These are phyloP conservation scores for Cryptococcus sp. DNA, from an alignment of 1,284 basidiomycete species.

Conservation along the genomic window DNA sequence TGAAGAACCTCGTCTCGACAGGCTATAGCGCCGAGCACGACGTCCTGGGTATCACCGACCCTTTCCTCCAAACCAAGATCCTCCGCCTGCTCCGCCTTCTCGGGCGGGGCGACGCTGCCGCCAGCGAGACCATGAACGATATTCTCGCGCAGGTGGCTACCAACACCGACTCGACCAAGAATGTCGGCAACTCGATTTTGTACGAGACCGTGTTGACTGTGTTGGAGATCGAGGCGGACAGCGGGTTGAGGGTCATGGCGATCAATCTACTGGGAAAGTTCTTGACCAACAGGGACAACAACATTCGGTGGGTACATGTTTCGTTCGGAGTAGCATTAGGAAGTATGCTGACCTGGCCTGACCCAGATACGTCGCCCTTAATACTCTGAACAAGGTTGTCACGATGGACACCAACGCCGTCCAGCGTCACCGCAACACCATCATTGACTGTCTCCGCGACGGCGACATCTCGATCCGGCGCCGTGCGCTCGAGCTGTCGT, in stretches of 20 bases:
- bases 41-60: slow-evolving; percentile 98
- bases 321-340: too few species aligned
- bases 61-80: slow-evolving; percentile 96
- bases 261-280: slow-evolving; percentile 99
- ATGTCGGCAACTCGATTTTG: slow-evolving; percentile 95
- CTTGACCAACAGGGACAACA: slow-evolving; percentile 96
- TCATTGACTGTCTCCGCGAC: slow-evolving; percentile 95
- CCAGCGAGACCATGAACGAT: slow-evolving; percentile 97
- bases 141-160: slow-evolving; percentile 98
- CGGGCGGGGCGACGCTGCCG: slow-evolving; percentile 77
- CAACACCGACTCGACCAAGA: slow-evolving; percentile 96
- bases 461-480: slow-evolving; percentile 98
- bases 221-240: slow-evolving; percentile 97
- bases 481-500: slow-evolving; percentile 92
- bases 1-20: slow-evolving; percentile 92
- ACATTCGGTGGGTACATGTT: slow-evolving; percentile 70
- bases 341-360: background rate
- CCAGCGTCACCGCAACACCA: slow-evolving; percentile 95
- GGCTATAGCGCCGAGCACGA: slow-evolving; percentile 99
- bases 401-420: slow-evolving; percentile 98
- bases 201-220: slow-evolving; percentile 98
- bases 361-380: slow-evolving; percentile 88
- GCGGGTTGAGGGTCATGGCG: slow-evolving; percentile 94
- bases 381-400: slow-evolving; percentile 98
- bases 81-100: slow-evolving; percentile 88